A percentile compares a stretch with the other conserved stretches of the same genome.
phyloP scores from a whole-genome alignment of 2,329 filamentous ascomycete species.

The Coleophoma crateriformis region DNA sequence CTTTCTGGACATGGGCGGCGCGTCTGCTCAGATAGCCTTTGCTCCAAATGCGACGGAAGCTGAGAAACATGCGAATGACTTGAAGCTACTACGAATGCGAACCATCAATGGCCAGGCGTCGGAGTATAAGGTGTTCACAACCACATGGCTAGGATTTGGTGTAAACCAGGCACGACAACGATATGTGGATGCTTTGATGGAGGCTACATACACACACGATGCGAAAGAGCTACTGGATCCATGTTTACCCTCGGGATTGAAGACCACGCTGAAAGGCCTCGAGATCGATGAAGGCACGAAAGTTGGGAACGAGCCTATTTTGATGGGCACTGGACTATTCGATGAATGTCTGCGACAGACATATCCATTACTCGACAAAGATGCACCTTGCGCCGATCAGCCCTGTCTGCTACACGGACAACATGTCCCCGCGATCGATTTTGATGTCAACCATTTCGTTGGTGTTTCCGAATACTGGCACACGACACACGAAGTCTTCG shows the following conservation, averaged over 20 bases:
- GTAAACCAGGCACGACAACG: slow-evolving; percentile 85
- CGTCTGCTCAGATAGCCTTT: slow-evolving; percentile 96
- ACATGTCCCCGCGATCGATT: slow-evolving; percentile 93
- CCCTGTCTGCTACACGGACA: slow-evolving; percentile 89
- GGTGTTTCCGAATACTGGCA: slow-evolving; percentile 99
- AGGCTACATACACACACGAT: slow-evolving; percentile 53
- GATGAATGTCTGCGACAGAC: slow-evolving; percentile 77
- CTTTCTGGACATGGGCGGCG: slow-evolving; percentile 97
- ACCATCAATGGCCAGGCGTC: slow-evolving; percentile 70
- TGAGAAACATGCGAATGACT: slow-evolving; percentile 79
- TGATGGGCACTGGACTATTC: slow-evolving; percentile 84
- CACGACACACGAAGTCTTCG: slow-evolving; percentile 91
- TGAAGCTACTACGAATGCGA: slow-evolving; percentile 80
- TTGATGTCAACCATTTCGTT: slow-evolving; percentile 94
- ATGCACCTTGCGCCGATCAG: slow-evolving; percentile 73
- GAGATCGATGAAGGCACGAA: slow-evolving; percentile 31
- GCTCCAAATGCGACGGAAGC: slow-evolving; percentile 90
- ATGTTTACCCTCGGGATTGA: slow-evolving; percentile 76
- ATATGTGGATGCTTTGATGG: slow-evolving; percentile 73
- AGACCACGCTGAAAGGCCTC: slow-evolving; percentile 67
- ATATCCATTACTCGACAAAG: slow-evolving; percentile 83
- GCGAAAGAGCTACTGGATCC: slow-evolving; percentile 77
- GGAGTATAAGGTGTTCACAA: slow-evolving; percentile 90
- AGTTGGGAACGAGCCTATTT: slow-evolving; percentile 39
- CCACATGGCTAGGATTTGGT: slow-evolving; percentile 96